Evolutionary conservation across 176 grass and related monocot genomes (phyloP), one percentile per base, ranked within the genome.

Genomic region (Carex littledalei): DNA sequence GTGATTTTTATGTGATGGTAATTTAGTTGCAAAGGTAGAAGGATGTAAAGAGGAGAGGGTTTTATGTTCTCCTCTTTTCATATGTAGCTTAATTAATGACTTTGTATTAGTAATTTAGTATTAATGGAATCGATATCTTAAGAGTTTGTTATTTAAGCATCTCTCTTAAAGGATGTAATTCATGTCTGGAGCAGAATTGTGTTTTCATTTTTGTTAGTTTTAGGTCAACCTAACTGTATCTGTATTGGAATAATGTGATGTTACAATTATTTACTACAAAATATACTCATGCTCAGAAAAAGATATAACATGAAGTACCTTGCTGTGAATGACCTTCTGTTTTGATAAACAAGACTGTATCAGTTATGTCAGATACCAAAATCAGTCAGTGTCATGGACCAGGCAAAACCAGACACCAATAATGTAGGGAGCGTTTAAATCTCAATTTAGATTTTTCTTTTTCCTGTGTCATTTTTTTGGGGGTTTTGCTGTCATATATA

Each of bases 31-130:
- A 15, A 82, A 41, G 59, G 61, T 82, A 82, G 79, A 18, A 82
- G 16, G 16, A 83, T 67, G 61, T 8, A 47, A 66, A 35, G 81
- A 83, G 81, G 81, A 83, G 81, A 69, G 81, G 41, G 81, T 83
- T 83, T 83, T 83, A 83, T 83, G 61, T 83, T 83, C 81, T 83
- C 20, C 81, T 83, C 58, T 83, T 68, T 83, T 67, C 81, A 83
- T 83, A 7, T 53, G 81, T 67, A 52, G 60, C 41, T 69, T 63
- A 65, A 83, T 53, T 83, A 83, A 18, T 24, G 61, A 83, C 13
- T 68, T 16, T 65, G 64, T 41, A 64, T 81, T 81, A 81, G 79
- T 43, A 64, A 81, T 81, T 43, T 81, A 26, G 31, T 58, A 21
- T 17, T 64, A 52, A 68, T 83, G 79, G 34, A 67, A 67, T 83